Evolutionary conservation across 129 eudicot genomes (phyloP).

Genomic region (Artemisia annua): DNA sequence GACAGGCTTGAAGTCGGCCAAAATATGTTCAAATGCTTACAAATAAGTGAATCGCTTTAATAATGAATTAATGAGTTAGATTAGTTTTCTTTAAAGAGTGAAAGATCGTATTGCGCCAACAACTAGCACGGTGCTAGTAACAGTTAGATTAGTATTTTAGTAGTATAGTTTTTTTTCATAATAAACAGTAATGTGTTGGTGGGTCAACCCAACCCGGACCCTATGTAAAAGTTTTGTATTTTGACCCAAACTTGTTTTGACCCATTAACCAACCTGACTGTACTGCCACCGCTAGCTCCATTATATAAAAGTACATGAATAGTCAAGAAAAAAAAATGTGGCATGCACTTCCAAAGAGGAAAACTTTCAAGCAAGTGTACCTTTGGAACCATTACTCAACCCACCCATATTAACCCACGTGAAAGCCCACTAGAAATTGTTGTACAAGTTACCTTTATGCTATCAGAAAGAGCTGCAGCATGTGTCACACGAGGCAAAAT

Average conservation of each 20-base stretch:
- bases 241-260: neutral
- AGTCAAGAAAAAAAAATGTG: too few species aligned
- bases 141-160: neutral
- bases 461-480: slow-evolving; percentile 77
- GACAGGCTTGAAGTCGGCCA: neutral
- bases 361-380: neutral
- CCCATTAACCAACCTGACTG: too few species aligned
- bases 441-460: slow-evolving; percentile 57
- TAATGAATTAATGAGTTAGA: too few species aligned
- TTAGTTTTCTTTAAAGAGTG: neutral
- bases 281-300: too few species aligned
- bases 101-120: neutral
- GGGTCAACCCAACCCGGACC: neutral
- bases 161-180: neutral
- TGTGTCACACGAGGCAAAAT: slow-evolving; percentile 74
- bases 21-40: neutral
- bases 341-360: neutral
- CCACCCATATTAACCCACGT: neutral
- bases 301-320: too few species aligned
- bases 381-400: too few species aligned
- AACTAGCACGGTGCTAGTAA: neutral
- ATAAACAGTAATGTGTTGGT: neutral
- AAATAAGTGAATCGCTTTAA: too few species aligned
- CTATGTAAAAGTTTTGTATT: too few species aligned
- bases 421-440: too few species aligned